Base-by-base conservation (phyloP, 2,329 filamentous ascomycete genomes). In the Fusarium mundagurra region DNA sequence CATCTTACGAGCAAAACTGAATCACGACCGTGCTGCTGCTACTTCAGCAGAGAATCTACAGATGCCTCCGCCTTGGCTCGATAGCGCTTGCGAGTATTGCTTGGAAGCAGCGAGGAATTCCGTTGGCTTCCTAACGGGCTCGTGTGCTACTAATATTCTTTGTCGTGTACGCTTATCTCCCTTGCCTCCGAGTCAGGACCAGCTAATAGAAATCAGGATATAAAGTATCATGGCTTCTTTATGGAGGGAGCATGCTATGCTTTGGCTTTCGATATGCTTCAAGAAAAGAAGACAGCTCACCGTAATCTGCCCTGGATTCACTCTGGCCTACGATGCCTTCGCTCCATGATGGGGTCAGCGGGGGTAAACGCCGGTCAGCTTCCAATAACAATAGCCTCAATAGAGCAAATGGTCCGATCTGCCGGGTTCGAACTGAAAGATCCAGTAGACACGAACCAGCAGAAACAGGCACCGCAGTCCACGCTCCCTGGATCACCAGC, bases 171-270 rank as follows among this genome's bases (percentile, higher is more conserved):
- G 76, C 64, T n/a, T 17, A 29, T 11, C 5, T 5, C 6, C 17
- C 10, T 14, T n/a, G 18, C 5, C 13, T n/a, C 31, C 5, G n/a
- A 14, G 27, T 29, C 24, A 8, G 27, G 22, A 10, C 11, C 14
- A n/a, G 36, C 67, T 77, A 53, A 75, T 45, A 18, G 34, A 8
- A 9, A 24, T 11, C 29, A 86, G 84, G 81, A 84, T 77, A 76
- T 85, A 8, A 84, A 83, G 41, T 86, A 86, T 33, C 84, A 86
- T 33, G 83, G 80, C 10, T 86, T 84, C 54, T 86, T 86, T 55
- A 76, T 86, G 16, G 80, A 83, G 39, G 85, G 83, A 36, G 83
- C 83, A 18, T 80, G 79, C 17, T 85, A 85, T 55, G 82, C 82
- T 7, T 65, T 86, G 7, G 82, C 84, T 14, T 85, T 85, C 51